These are phyloP conservation scores for Trichoderma arundinaceum DNA, from an alignment of 2,329 filamentous ascomycete genomes.

Conservation along the genomic window DNA sequence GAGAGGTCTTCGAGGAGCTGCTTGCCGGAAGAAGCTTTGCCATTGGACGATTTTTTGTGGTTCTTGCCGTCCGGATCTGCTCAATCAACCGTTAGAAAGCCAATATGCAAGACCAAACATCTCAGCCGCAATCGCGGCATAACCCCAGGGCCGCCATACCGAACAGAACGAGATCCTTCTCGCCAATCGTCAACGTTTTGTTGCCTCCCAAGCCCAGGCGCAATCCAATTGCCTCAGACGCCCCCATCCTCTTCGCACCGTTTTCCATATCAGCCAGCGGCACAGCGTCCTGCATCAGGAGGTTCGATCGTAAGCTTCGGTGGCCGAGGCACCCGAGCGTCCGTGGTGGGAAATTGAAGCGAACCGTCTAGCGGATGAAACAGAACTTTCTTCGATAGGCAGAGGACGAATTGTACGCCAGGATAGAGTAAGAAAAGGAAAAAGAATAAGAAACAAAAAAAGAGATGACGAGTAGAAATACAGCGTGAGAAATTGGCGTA, in stretches of 20 bases:
- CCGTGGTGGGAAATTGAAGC: constrained; percentile 13
- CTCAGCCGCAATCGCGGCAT: not conserved
- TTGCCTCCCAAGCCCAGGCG: constrained; percentile 42
- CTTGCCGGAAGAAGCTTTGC: constrained; percentile 25
- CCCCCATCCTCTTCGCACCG: constrained; percentile 35
- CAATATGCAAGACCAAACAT: not conserved
- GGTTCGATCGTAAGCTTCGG: constrained; percentile 2
- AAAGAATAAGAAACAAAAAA: not conserved
- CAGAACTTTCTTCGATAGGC: not conserved
- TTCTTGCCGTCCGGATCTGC: constrained; percentile 29
- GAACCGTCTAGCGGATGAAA: not conserved
- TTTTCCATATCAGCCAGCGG: constrained; percentile 22
- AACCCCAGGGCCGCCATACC: constrained; percentile 41
- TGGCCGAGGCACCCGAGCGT: constrained; percentile 28
- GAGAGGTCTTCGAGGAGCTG: constrained; percentile 15
- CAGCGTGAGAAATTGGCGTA: constrained; percentile 24
- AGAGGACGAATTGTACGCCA: not conserved
- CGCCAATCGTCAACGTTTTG: constrained; percentile 43
- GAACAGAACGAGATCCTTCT: constrained; percentile 42
- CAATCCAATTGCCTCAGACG: constrained; percentile 35
- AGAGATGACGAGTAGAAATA: not conserved
- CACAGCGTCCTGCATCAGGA: constrained; percentile 18
- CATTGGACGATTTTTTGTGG: constrained; percentile 14
- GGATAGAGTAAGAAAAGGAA: not conserved
- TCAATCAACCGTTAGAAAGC: not conserved